Evolutionary conservation across 1,139 yeast species (phyloP), one percentile per base, ranked within the genome.

Genomic region (Kodamaea sp.): DNA sequence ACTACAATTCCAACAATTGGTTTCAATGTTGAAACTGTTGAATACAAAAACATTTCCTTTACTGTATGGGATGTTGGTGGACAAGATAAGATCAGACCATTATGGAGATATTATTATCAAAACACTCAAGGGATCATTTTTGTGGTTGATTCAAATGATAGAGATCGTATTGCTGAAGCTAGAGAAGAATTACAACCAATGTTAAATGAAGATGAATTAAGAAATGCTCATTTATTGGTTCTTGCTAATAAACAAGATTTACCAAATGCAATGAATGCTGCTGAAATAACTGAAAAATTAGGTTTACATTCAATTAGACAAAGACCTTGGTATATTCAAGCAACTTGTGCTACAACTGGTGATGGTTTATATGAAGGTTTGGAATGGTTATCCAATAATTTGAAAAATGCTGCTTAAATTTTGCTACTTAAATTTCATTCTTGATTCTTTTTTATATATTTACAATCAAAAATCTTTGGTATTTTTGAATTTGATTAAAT

Each of bases 41-140:
- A 65, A 49, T 65, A 65, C 54, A 65, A 65, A 53, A 65, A 65
- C 55, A 65, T 65, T 50, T 60, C 68, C 30, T 65, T 65, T 48
- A 65, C 71, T 10, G 71, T 65, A 31, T 65, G 71, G 71, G 71
- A 65, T 57, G 71, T 65, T 41, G 71, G 71, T 63, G 71, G 71
- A 57, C 71, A 65, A 54, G 69, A 65, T 50, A 65, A 65, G 52
- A 65, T 65, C 46, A 59, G 71, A 56, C 71, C 71, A 36, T 64
- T 65, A 50, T 65, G 71, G 71, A 63, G 71, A 58, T 65, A 65
- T 53, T 65, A 65, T 48, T 65, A 62, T 63, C 71, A 65, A 54
- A 65, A 65, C 54, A 65, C 71, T 42, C 71, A 65, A 48, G 71
- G 70, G 42, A 65, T 65, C 50, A 65, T 65, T 45, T 65, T 65